Conservation (phyloP, 2,329 filamentous ascomycete genomes). For the Chalaropsis ovoidea region DNA sequence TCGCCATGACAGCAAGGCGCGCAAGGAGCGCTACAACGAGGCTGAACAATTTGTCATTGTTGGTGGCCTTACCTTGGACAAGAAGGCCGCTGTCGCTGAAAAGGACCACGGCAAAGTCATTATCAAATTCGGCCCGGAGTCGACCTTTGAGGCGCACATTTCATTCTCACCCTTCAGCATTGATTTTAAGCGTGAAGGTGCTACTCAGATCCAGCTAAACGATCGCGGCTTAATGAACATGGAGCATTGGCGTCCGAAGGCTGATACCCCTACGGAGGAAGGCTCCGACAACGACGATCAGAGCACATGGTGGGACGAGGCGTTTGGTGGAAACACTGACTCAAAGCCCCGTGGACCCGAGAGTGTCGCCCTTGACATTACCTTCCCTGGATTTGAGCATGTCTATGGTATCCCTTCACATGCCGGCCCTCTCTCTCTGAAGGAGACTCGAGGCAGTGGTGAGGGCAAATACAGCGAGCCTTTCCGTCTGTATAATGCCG, state of each 20-base stretch:
- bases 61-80: conserved; percentile 65
- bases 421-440: conserved; percentile 75
- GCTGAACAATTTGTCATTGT: conserved; percentile 77
- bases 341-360: conserved; percentile 91
- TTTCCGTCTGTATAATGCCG: conserved; percentile 89
- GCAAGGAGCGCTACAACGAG: conserved; percentile 93
- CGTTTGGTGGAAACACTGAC: conserved; percentile 90
- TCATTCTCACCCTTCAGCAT: conserved; percentile 72
- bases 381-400: conserved; percentile 82
- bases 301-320: conserved; percentile 96
- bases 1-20: conserved; percentile 68
- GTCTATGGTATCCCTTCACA: conserved; percentile 94
- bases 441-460: conserved; percentile 81
- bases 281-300: conserved; percentile 48
- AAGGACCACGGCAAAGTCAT: conserved; percentile 59
- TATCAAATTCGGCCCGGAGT: conserved; percentile 66
- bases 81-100: conserved; percentile 55
- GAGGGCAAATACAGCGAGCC: conserved; percentile 77
- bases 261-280: conserved; percentile 43
- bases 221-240: conserved; percentile 81
- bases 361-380: conserved; percentile 81
- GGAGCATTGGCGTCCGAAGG: conserved; percentile 88
- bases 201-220: conserved; percentile 78
- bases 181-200: conserved; percentile 75
- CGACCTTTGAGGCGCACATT: conserved; percentile 72